These are phyloP conservation scores for Pleurotus citrinopileatus DNA, from an alignment of 768 basidiomycete genomes.

Conservation along the genomic window DNA sequence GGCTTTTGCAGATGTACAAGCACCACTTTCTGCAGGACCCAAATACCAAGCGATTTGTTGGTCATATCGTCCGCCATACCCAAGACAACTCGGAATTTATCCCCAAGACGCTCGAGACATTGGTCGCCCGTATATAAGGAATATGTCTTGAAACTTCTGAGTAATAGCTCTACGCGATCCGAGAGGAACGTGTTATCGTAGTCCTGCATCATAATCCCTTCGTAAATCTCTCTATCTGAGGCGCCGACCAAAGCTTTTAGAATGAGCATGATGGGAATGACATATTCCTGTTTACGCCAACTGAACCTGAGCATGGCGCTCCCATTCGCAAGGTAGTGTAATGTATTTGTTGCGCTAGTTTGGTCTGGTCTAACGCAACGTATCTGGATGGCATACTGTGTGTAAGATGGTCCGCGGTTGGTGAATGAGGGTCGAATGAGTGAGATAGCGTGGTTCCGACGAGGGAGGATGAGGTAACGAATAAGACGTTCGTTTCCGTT, in stretches of 20 bases:
- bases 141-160: conserved; percentile 95
- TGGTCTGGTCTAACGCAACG: conserved; percentile 94
- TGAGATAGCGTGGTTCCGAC: conserved; percentile 93
- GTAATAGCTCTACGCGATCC: conserved; percentile 90
- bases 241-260: conserved; percentile 90
- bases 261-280: conserved; percentile 95
- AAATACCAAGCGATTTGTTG: conserved; percentile 75
- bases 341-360: conserved; percentile 88
- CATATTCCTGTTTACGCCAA: conserved; percentile 98
- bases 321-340: conserved; percentile 97
- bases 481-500: conserved; percentile 99
- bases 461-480: conserved; percentile 93
- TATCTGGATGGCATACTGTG: conserved; percentile 91
- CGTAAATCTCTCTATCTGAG: conserved; percentile 95
- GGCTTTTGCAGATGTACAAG: conserved; percentile 86
- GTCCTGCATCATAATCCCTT: conserved; percentile 95
- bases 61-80: conserved; percentile 92
- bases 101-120: conserved; percentile 92
- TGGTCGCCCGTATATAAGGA: conserved; percentile 83
- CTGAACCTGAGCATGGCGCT: conserved; percentile 96
- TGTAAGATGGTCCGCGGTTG: conserved; percentile 94
- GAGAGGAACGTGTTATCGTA: conserved; percentile 97
- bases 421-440: conserved; percentile 88
- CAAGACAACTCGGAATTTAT: conserved; percentile 93
- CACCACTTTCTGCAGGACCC: conserved; percentile 81